Evolutionary conservation across 768 basidiomycete genomes (phyloP), one percentile per base, ranked within the genome.

Genomic region (Tubosaeta sp.): DNA sequence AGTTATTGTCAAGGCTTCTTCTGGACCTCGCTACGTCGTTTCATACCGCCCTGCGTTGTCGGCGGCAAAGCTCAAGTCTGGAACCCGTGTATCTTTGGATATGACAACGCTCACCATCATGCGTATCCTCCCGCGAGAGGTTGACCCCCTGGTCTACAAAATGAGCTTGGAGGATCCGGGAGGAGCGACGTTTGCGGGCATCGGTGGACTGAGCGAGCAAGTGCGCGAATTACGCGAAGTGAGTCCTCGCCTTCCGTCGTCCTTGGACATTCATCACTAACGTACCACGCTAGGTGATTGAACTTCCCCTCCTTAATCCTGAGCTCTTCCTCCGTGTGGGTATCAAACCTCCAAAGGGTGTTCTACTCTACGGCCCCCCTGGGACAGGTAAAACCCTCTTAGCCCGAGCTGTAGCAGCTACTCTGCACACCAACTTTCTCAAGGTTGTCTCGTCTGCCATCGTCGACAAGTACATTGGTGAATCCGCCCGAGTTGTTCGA

Each of bases 81-180:
- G 93, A 46, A 91, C 91, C 4, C 90, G 97, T 58, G 97, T 99
- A 52, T 95, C 94, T 50, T 83, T 99, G 31, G 97, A 99, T 70
- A 98, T 99, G 97, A 99, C 97, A 4, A 98, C 97, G 2, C 76
- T 98, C 31, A 99, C 97, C 6, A 92, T 99, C 65, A 98, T 99
- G 94, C 90, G 97, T 34, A 95, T 98, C 48, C 76, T 99, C 17
- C 97, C 97, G 5, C 83, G 97, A 56, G 97, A 99, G 69, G 92
- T 99, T 7, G 97, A 99, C 67, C 97, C 97, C 14, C 74, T 95
- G 62, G 95, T 99, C 11, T 99, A 99, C 77, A 98, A 97, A 75
- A 99, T 98, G 97, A 95, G 92, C 58, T 75, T 97, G 64, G 97
- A 99, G 70, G 95, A 98, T 64, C 93, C 97, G 3, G 94, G 93